Base-by-base conservation (phyloP, 495 filamentous ascomycete genomes). In the Xylaria venustula region DNA sequence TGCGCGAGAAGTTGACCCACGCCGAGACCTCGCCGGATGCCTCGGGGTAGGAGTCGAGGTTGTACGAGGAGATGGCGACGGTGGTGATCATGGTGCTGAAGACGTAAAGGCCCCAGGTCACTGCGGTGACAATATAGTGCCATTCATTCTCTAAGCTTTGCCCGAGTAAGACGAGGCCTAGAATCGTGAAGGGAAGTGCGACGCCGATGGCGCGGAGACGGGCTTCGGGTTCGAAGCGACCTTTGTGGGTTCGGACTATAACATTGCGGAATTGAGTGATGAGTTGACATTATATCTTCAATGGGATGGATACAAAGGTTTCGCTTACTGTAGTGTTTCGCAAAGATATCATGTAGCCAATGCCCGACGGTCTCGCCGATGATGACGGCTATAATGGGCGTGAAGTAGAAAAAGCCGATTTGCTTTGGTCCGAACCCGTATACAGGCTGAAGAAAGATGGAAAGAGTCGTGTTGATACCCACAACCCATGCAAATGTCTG, bases 21-120 rank as follows among this genome's bases (percentile, higher is more conserved):
- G 80, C 79, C 0, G 73, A 78, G 9, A 88, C 83, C 67, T 86
- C 84, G 11, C 82, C 84, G 19, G 73, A 77, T 0, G 74, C 83
- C 60, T 81, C 81, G 11, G 82, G 84, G 64, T 85, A 87, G 28
- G 72, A 71, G 66, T 88, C 86, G 20, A 89, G 78, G 2, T 80
- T 74, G 62, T 88, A 88, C 7, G 82, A 81, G 56, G 79, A 85
- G 20, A 88, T 71, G 0, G 81, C 83, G 0, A 85, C 82, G 0
- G 86, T 89, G 11, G 82, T 79, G 66, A 89, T 80, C 81, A 90
- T 88, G 66, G 88, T 81, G 0, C 83, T 84, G 58, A 83, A 81
- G 14, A 82, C 78, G 54, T 85, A 83, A 2, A 81, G 65, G 4
- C 78, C 85, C 79, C 79, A 80, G n/a, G 71, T 78, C n/a, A 87